Percentiles rank a stretch among this genome's conserved stretches.
These are phyloP conservation scores for Xylaria bambusicola DNA, from an alignment of 495 filamentous ascomycete species.

Conservation along the genomic window DNA sequence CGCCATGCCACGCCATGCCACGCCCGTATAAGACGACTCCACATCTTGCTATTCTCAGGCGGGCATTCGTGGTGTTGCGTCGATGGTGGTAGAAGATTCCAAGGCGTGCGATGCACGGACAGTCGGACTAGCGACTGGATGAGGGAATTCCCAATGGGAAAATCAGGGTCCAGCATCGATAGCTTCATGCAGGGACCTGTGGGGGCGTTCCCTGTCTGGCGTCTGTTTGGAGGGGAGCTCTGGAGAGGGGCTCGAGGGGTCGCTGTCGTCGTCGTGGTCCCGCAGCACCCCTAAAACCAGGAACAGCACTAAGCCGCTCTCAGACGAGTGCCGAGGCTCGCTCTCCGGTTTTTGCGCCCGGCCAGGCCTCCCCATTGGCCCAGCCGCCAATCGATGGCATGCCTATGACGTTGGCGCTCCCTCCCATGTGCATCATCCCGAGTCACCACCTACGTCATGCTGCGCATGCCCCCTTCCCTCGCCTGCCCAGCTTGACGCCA, in stretches of 20 bases:
- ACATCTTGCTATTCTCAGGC: conserved; percentile 11
- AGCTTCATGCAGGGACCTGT: conserved; percentile 37
- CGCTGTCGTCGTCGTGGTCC: not conserved
- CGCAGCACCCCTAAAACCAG: not conserved
- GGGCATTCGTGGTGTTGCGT: not conserved
- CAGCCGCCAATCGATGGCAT: not conserved
- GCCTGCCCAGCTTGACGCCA: conserved; percentile 15
- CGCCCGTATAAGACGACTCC: not conserved
- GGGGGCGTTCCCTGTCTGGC: conserved; percentile 19
- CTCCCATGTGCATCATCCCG: conserved; percentile 24
- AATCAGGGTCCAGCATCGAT: conserved; percentile 38
- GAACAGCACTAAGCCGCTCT: not conserved
- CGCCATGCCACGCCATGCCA: not conserved
- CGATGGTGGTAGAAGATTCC: conserved; percentile 16
- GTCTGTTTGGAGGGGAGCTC: too few species aligned
- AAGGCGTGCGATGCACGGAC: not conserved
- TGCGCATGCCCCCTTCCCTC: conserved; percentile 1
- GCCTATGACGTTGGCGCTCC: conserved; percentile 11
- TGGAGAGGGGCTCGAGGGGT: too few species aligned
- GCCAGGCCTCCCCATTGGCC: not conserved
- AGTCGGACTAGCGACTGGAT: not conserved
- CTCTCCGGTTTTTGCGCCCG: not conserved
- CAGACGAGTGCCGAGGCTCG: not conserved
- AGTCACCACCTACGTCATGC: conserved; percentile 37
- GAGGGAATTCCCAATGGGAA: conserved; percentile 1